Conservation (phyloP, 1,139 yeast species). For the Suhomyces anneliseae region DNA sequence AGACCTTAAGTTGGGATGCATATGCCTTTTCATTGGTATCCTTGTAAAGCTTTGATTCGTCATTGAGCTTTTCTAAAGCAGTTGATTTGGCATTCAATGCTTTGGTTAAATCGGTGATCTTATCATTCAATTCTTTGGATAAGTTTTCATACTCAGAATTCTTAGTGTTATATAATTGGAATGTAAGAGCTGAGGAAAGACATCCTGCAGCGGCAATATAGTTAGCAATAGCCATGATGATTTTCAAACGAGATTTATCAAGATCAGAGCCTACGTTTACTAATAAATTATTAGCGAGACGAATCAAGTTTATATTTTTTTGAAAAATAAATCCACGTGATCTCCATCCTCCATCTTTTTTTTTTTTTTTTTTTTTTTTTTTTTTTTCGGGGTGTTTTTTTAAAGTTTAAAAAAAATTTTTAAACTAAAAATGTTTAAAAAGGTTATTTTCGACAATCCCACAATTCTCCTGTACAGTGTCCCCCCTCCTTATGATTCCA, state of each 20-base stretch:
- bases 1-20: slow-evolving; percentile 5
- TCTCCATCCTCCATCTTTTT: background rate
- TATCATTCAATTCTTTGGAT: slow-evolving; percentile 15
- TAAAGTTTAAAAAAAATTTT: too few species aligned
- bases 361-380: too few species aligned
- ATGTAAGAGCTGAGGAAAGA: slow-evolving; percentile 25
- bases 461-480: background rate
- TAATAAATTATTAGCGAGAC: too few species aligned
- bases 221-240: slow-evolving; percentile 16
- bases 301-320: too few species aligned
- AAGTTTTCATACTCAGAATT: slow-evolving; percentile 21
- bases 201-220: slow-evolving; percentile 28
- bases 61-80: slow-evolving; percentile 10
- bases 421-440: too few species aligned
- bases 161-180: slow-evolving; percentile 28
- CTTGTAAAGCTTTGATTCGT: slow-evolving; percentile 6
- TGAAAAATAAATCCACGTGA: background rate
- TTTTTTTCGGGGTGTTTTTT: too few species aligned
- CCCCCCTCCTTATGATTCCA: background rate
- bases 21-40: slow-evolving; percentile 7
- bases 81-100: slow-evolving; percentile 13
- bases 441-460: background rate
- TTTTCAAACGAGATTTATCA: background rate
- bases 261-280: background rate
- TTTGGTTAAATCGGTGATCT: slow-evolving; percentile 14